Conservation (phyloP, 495 filamentous ascomycete genomes). For the Tetracladium setigerum region DNA sequence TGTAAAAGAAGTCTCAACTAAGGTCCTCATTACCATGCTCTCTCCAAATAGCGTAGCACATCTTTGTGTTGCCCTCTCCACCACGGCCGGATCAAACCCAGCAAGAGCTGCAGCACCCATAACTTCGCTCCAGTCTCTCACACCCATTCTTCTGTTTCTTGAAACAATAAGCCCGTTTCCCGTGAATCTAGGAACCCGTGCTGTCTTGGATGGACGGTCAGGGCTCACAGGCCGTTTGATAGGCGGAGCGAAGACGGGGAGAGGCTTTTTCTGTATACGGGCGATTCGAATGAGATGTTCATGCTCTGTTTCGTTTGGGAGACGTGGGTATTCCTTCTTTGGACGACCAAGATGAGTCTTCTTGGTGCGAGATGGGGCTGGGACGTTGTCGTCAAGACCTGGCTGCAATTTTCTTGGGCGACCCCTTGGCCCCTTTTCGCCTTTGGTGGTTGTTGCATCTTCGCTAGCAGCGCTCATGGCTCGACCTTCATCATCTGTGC, state of each 20-base stretch:
- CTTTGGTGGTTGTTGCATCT: not conserved
- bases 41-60: constrained; percentile 66
- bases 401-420: constrained; percentile 19
- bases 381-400: constrained; percentile 3
- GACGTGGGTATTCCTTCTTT: constrained; percentile 27
- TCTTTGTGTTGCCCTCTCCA: constrained; percentile 57
- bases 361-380: not conserved
- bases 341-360: constrained; percentile 25
- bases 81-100: constrained; percentile 52
- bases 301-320: constrained; percentile 35
- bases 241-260: constrained; percentile 14
- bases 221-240: not conserved
- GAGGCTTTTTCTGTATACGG: constrained; percentile 24
- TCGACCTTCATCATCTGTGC: constrained; percentile 15
- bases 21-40: constrained; percentile 50
- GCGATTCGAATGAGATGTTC: constrained; percentile 35
- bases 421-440: constrained; percentile 7
- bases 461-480: not conserved
- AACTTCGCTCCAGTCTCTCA: constrained; percentile 76
- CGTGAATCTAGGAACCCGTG: constrained; percentile 1
- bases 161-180: not conserved
- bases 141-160: constrained; percentile 24
- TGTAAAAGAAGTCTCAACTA: constrained; percentile 35
- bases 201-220: not conserved
- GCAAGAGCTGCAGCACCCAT: constrained; percentile 64